Conservation (phyloP, 345 rosid genomes). For the Rhodamnia argentea region DNA sequence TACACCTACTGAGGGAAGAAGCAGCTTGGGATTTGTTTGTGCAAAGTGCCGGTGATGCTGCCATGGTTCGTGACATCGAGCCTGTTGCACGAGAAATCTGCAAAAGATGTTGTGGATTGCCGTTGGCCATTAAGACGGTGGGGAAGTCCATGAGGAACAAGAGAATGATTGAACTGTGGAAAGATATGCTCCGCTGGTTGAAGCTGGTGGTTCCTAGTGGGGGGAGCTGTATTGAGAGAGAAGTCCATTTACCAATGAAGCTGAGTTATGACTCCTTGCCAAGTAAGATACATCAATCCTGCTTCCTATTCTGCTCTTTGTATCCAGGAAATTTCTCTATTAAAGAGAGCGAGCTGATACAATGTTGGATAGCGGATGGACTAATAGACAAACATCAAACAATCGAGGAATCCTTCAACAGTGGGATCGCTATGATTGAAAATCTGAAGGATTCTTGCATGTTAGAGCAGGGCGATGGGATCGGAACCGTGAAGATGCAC, state of each 20-base stretch:
- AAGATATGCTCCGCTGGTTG: conserved; percentile 10
- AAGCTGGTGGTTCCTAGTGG: conserved; percentile 4
- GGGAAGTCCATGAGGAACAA: conserved; percentile 12
- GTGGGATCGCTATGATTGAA: conserved; percentile 11
- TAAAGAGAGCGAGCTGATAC: conserved; percentile 11
- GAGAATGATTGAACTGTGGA: conserved; percentile 13
- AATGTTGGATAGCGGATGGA: conserved; percentile 24
- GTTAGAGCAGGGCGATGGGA: conserved; percentile 17
- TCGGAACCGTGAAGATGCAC: conserved; percentile 22
- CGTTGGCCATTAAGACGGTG: conserved; percentile 12
- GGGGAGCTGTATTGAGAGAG: conserved; percentile 3
- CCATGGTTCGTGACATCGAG: background rate
- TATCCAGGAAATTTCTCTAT: conserved; percentile 19
- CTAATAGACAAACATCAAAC: conserved; percentile 9
- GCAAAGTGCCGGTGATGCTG: conserved; percentile 7
- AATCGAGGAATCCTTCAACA: conserved; percentile 10
- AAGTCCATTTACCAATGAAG: conserved; percentile 16
- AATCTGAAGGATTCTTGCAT: conserved; percentile 18
- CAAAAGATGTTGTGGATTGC: conserved; percentile 13
- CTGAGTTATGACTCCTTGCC: conserved; percentile 13
- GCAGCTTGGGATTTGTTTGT: conserved; percentile 14
- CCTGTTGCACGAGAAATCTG: conserved; percentile 10
- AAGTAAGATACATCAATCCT: conserved; percentile 10
- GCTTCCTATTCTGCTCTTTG: conserved; percentile 22
- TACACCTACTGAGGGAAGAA: conserved; percentile 5